Conservation (phyloP, 305 asterid genomes). For the Rubia tinctorum region DNA sequence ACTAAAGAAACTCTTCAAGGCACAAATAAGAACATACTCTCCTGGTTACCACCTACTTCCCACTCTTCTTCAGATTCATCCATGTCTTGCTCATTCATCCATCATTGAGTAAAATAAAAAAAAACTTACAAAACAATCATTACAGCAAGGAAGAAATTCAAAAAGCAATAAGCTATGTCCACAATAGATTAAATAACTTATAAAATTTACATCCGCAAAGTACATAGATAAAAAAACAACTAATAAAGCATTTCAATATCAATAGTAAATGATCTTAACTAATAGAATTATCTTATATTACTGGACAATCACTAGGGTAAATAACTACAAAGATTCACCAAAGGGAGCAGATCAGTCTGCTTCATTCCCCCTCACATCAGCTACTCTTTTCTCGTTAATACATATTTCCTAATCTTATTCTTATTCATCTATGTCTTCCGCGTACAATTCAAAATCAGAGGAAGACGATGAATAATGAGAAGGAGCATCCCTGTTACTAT, state of each 20-base stretch:
- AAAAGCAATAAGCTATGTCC: background rate
- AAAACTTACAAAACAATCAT: constrained; percentile 51
- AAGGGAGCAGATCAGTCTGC: background rate
- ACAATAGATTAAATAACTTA: background rate
- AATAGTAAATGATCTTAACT: no score
- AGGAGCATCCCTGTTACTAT: constrained; percentile 71
- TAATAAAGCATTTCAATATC: no score
- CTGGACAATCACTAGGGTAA: background rate
- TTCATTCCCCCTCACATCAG: no score
- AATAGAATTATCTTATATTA: background rate
- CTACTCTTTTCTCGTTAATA: no score
- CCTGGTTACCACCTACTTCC: no score
- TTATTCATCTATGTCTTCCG: constrained; percentile 50
- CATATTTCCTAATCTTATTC: constrained; percentile 15
- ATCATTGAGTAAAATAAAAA: constrained; percentile 77
- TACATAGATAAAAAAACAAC: no score
- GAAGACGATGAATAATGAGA: constrained; percentile 74
- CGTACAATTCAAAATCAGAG: constrained; percentile 63
- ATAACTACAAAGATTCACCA: background rate
- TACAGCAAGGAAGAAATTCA: constrained; percentile 11
- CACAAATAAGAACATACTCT: no score
- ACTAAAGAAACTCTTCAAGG: no score
- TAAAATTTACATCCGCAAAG: background rate
- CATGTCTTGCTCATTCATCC: no score
- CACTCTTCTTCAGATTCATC: no score